phyloP scores from a whole-genome alignment of 2,329 filamentous ascomycete species.

The Huntiella abstrusa region DNA sequence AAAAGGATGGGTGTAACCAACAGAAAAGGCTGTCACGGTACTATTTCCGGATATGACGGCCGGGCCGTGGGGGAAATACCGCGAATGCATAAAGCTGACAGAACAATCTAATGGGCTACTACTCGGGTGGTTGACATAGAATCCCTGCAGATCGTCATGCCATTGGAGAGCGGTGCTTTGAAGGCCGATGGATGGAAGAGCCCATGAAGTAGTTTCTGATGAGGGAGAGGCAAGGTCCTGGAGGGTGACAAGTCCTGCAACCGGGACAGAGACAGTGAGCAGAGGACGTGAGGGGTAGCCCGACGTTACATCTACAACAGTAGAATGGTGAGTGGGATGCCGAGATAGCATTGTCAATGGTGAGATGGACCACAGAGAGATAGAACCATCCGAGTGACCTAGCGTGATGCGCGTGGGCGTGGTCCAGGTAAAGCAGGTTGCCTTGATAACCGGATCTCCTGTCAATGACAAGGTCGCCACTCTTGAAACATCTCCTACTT shows the following conservation, averaged over 20 bases:
- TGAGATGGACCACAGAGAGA: constrained; percentile 36
- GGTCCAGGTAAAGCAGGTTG: constrained; percentile 36
- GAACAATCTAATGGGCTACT: constrained; percentile 33
- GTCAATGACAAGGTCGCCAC: constrained; percentile 26
- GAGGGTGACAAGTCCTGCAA: constrained; percentile 33
- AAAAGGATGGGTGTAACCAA: constrained; percentile 33
- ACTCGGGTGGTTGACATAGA: constrained; percentile 32
- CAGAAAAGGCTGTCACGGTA: constrained; percentile 29
- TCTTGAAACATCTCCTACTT: constrained; percentile 23
- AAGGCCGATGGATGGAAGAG: constrained; percentile 29
- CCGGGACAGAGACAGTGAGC: constrained; percentile 33
- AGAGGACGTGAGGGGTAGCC: constrained; percentile 38
- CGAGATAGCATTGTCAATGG: constrained; percentile 31
- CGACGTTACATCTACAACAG: constrained; percentile 34
- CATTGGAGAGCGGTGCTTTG: constrained; percentile 35
- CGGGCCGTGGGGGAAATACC: constrained; percentile 33
- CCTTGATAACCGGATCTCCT: constrained; percentile 28
- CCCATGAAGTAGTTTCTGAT: constrained; percentile 33
- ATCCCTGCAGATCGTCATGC: constrained; percentile 36
- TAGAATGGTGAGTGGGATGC: constrained; percentile 32
- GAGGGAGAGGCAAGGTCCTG: constrained; percentile 34
- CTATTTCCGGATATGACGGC: constrained; percentile 32
- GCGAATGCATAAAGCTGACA: constrained; percentile 32
- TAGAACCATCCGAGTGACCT: constrained; percentile 36
- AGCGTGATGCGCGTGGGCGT: constrained; percentile 34